These are phyloP conservation scores for Botrytis aclada DNA, from an alignment of 2,329 filamentous ascomycete genomes.

Conservation along the genomic window DNA sequence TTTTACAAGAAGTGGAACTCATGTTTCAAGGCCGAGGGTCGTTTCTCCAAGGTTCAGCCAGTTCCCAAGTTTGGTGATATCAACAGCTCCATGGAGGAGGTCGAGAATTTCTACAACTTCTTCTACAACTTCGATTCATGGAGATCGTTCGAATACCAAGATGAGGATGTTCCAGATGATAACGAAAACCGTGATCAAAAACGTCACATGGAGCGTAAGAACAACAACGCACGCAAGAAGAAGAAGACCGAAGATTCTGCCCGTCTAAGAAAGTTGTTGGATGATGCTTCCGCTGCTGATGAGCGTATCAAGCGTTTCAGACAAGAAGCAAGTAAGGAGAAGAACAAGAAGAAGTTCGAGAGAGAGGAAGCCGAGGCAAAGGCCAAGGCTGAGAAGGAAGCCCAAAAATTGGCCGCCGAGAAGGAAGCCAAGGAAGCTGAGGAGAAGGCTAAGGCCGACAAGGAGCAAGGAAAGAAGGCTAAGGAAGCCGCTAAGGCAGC, in stretches of 20 bases:
- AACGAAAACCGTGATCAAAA: constrained; percentile 99
- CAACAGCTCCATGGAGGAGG: constrained; percentile 80
- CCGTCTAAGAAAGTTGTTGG: constrained; percentile 84
- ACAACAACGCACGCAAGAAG: constrained; percentile 96
- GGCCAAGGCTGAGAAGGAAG: constrained; percentile 77
- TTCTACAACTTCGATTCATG: constrained; percentile 99
- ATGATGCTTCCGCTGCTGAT: constrained; percentile 78
- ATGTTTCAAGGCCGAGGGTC: constrained; percentile 86
- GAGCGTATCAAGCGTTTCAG: constrained; percentile 98
- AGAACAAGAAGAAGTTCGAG: constrained; percentile 92
- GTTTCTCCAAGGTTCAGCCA: constrained; percentile 88
- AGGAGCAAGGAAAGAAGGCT: constrained; percentile 85
- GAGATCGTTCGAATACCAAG: constrained; percentile 95
- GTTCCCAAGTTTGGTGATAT: constrained; percentile 84
- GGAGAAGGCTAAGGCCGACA: constrained; percentile 78
- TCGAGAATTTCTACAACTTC: constrained; percentile 98
- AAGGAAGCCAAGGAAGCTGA: constrained; percentile 79
- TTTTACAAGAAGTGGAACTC: constrained; percentile 93
- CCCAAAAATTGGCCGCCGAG: constrained; percentile 80
- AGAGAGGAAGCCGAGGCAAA: constrained; percentile 90
- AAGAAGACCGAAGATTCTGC: constrained; percentile 98
- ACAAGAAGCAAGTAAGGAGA: constrained; percentile 84
- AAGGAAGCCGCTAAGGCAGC: constrained; percentile 99
- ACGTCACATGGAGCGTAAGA: constrained; percentile 97
- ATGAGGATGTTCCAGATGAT: constrained; percentile 98